phyloP scores from a whole-genome alignment of 2,329 filamentous ascomycete genomes.

The Verticillium klebahnii region DNA sequence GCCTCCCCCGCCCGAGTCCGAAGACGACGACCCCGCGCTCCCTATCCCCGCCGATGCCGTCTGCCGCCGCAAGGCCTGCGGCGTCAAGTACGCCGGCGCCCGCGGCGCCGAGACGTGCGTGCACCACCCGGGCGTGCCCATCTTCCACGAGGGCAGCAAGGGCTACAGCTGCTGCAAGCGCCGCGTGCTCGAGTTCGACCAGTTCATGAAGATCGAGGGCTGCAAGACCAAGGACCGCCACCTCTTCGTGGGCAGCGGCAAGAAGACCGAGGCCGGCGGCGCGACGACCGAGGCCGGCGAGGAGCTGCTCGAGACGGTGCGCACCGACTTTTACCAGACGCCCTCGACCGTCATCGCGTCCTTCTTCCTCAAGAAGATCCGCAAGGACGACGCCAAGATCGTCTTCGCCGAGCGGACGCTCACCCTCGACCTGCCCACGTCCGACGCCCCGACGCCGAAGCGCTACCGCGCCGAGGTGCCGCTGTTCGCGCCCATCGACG shows the following conservation, averaged over 20 bases:
- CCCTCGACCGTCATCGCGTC: conserved; percentile 78
- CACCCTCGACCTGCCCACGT: conserved; percentile 78
- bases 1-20: conserved; percentile 68
- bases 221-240: conserved; percentile 80
- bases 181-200: conserved; percentile 91
- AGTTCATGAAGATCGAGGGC: conserved; percentile 94
- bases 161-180: conserved; percentile 97
- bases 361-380: conserved; percentile 95
- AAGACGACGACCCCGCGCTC: conserved; percentile 76
- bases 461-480: conserved; percentile 70
- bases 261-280: conserved; percentile 48
- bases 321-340: conserved; percentile 94
- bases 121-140: conserved; percentile 82
- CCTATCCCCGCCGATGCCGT: conserved; percentile 68
- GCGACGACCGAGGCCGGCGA: conserved; percentile 46
- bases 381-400: conserved; percentile 72
- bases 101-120: conserved; percentile 71
- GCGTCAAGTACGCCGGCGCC: conserved; percentile 55
- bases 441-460: conserved; percentile 66
- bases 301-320: conserved; percentile 74
- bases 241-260: conserved; percentile 76
- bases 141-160: conserved; percentile 98
- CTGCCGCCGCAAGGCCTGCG: conserved; percentile 77
- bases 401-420: conserved; percentile 61
- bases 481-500: conserved; percentile 73